phyloP scores from a whole-genome alignment of 331 rosid genomes.

The Acacia concinna region DNA sequence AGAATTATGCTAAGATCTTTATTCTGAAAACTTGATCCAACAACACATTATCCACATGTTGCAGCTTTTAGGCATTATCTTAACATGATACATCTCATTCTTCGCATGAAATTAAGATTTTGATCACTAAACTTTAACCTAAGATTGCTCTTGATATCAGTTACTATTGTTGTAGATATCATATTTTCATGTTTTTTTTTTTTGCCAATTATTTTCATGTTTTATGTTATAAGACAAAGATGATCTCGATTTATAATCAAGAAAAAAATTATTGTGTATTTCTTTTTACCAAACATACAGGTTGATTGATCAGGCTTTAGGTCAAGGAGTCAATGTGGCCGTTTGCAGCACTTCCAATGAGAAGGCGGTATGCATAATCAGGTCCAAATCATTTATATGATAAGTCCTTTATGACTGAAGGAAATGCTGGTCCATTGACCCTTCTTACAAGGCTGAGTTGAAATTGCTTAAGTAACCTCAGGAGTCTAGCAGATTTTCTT shows the following conservation, averaged over 20 bases:
- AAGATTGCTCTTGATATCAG: background rate
- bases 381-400: constrained; percentile 43
- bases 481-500: background rate
- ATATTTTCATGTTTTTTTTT: constrained; percentile 1
- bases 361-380: constrained; percentile 93
- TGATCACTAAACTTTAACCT: background rate
- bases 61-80: background rate
- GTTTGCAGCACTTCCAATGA: constrained; percentile 99
- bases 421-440: constrained; percentile 10
- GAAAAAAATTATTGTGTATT: constrained; percentile 21
- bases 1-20: background rate
- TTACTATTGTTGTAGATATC: background rate
- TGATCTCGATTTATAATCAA: constrained; percentile 8
- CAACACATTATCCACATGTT: too few species aligned
- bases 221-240: constrained; percentile 10
- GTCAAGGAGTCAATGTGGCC: constrained; percentile 89
- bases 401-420: constrained; percentile 18
- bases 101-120: constrained; percentile 1
- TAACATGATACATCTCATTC: background rate
- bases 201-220: constrained; percentile 5
- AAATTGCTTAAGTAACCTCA: background rate
- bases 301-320: constrained; percentile 87
- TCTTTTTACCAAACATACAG: constrained; percentile 44
- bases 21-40: background rate
- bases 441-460: constrained; percentile 22